These are phyloP conservation scores for Cucurbita moschata DNA, from an alignment of 306 rosid genomes.

Conservation along the genomic window DNA sequence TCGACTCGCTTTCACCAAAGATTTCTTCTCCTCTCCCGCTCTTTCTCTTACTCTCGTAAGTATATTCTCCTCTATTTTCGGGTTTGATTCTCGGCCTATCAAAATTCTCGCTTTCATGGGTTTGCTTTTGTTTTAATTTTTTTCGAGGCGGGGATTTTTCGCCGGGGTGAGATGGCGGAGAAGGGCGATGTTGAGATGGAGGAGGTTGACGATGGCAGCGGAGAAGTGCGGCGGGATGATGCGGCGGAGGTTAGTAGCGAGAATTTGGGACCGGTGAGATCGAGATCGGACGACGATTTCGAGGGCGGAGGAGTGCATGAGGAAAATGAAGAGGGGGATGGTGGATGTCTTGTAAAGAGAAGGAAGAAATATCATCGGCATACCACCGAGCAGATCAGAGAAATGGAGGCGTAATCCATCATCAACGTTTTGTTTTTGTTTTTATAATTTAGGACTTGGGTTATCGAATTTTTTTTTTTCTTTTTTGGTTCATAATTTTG, in stretches of 20 bases:
- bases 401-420: conserved; percentile 71
- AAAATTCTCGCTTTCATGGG: not conserved
- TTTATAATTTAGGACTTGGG: not conserved
- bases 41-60: conserved; percentile 89
- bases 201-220: conserved; percentile 77
- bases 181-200: conserved; percentile 44
- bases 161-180: conserved; percentile 30
- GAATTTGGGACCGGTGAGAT: conserved; percentile 61
- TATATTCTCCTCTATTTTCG: not conserved
- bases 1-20: conserved; percentile 60
- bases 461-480: not conserved
- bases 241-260: conserved; percentile 70
- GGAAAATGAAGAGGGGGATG: conserved; percentile 26
- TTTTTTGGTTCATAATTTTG: not conserved
- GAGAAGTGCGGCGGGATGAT: conserved; percentile 48
- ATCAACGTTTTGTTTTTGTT: not conserved
- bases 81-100: not conserved
- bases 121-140: not conserved
- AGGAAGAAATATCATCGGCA: conserved; percentile 93
- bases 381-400: conserved; percentile 79
- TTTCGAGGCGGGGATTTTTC: conserved; percentile 77
- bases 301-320: conserved; percentile 51
- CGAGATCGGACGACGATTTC: conserved; percentile 82
- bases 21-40: conserved; percentile 83
- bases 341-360: conserved; percentile 50